Conservation (phyloP, 352 stramenopile species). For the Peronospora farinosa region DNA sequence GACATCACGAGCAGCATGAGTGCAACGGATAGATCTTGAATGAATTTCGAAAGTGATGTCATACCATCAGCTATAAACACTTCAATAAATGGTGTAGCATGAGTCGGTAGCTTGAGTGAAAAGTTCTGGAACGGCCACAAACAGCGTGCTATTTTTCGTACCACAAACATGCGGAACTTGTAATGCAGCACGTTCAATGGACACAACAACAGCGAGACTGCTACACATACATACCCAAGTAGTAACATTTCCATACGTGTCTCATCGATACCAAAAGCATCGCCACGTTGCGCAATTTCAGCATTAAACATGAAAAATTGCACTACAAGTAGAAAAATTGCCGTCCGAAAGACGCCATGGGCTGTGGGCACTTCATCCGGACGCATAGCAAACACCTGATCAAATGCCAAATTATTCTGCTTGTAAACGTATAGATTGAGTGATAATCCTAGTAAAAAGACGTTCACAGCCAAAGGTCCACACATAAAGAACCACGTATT, state of each 20-base stretch:
- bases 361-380: slow-evolving; percentile 51
- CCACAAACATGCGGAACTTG: slow-evolving; percentile 54
- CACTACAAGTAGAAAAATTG: slow-evolving; percentile 26
- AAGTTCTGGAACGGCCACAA: slow-evolving; percentile 68
- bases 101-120: slow-evolving; percentile 40
- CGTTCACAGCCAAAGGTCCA: slow-evolving; percentile 59
- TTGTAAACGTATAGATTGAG: slow-evolving; percentile 60
- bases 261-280: slow-evolving; percentile 44
- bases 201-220: slow-evolving; percentile 44
- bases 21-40: slow-evolving; percentile 61
- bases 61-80: slow-evolving; percentile 77
- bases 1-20: slow-evolving; percentile 57
- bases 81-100: slow-evolving; percentile 66
- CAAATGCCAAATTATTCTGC: slow-evolving; percentile 46
- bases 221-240: slow-evolving; percentile 49
- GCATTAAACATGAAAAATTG: slow-evolving; percentile 55
- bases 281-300: slow-evolving; percentile 34
- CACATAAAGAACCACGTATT: slow-evolving; percentile 81
- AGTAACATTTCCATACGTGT: slow-evolving; percentile 64
- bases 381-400: slow-evolving; percentile 66
- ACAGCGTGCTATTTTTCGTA: slow-evolving; percentile 44
- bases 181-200: slow-evolving; percentile 64
- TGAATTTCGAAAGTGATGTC: slow-evolving; percentile 82
- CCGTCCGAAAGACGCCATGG: slow-evolving; percentile 38
- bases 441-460: slow-evolving; percentile 59